Evolutionary conservation across 345 rosid species (phyloP).

Genomic region (Durio zibethinus): DNA sequence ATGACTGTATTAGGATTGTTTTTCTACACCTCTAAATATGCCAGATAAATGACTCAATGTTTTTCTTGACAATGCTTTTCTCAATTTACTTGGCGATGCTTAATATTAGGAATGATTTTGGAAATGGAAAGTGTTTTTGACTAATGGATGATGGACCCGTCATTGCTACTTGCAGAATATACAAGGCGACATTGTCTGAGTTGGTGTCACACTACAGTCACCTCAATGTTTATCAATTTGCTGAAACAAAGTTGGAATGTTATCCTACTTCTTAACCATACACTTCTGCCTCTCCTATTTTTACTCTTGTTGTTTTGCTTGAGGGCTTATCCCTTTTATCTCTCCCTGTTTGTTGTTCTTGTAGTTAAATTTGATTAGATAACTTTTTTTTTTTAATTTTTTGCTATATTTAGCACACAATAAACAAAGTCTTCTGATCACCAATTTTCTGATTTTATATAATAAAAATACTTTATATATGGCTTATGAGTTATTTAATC

Average conservation of each 20-base stretch:
- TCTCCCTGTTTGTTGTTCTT: neutral
- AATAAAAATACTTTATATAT: too few species aligned
- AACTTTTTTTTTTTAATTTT: too few species aligned
- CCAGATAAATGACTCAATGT: too few species aligned
- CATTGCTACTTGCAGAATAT: too few species aligned
- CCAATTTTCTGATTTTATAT: too few species aligned
- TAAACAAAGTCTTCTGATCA: too few species aligned
- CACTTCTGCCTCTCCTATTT: neutral
- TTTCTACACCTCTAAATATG: too few species aligned
- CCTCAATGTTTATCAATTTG: neutral
- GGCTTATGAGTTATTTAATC: too few species aligned
- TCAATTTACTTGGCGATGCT: neutral
- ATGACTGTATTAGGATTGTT: too few species aligned
- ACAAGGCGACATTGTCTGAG: too few species aligned
- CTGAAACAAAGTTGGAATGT: neutral
- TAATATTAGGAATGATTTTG: neutral
- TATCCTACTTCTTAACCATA: neutral
- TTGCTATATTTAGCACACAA: too few species aligned
- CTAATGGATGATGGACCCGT: neutral
- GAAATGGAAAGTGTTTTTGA: neutral
- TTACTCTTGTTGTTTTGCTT: neutral
- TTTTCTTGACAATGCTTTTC: too few species aligned
- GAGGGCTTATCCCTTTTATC: neutral
- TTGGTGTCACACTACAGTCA: neutral
- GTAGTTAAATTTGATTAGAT: neutral